Evolutionary conservation across 148 eudicot genomes (phyloP).

Genomic region (Tetragonia tetragonoides): DNA sequence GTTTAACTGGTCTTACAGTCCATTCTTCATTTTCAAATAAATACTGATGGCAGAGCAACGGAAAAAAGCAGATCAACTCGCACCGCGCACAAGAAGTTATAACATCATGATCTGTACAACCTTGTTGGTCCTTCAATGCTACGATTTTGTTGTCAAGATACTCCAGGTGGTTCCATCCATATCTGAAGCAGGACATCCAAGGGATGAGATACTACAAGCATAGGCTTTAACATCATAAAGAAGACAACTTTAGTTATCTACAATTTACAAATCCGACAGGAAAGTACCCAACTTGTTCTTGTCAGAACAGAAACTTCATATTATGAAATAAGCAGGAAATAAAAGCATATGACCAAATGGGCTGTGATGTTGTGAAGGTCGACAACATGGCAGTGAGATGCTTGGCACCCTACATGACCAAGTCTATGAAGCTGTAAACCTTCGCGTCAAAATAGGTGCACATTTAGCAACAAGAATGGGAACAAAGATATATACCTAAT

Average conservation of each 20-base stretch:
- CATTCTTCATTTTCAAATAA: too few relatives aligned
- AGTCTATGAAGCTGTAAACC: slow-evolving; percentile 77
- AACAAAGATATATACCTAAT: slow-evolving; percentile 81
- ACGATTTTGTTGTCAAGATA: slow-evolving; percentile 75
- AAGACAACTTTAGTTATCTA: slow-evolving; percentile 73
- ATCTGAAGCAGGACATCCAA: slow-evolving; percentile 86
- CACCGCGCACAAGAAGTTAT: too few relatives aligned
- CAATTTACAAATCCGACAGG: slow-evolving; percentile 71
- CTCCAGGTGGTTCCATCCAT: slow-evolving; percentile 43
- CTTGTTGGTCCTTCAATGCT: too few relatives aligned
- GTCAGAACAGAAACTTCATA: slow-evolving; percentile 77
- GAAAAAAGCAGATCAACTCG: too few relatives aligned
- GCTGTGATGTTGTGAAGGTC: slow-evolving; percentile 81
- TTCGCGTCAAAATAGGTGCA: slow-evolving; percentile 89
- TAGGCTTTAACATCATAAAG: slow-evolving; percentile 74
- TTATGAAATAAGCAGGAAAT: slow-evolving; percentile 71
- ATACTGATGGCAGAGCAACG: too few relatives aligned
- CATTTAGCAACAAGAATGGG: slow-evolving; percentile 93
- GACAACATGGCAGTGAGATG: slow-evolving; percentile 64
- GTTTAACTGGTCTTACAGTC: too few relatives aligned
- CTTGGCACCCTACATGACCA: slow-evolving; percentile 81
- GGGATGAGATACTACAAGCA: slow-evolving; percentile 89
- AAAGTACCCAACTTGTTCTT: slow-evolving; percentile 91
- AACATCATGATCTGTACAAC: slow-evolving; percentile 77
- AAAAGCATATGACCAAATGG: slow-evolving; percentile 92